Conservation (phyloP, 805 yeast genomes). For the Spathaspora boniae region DNA sequence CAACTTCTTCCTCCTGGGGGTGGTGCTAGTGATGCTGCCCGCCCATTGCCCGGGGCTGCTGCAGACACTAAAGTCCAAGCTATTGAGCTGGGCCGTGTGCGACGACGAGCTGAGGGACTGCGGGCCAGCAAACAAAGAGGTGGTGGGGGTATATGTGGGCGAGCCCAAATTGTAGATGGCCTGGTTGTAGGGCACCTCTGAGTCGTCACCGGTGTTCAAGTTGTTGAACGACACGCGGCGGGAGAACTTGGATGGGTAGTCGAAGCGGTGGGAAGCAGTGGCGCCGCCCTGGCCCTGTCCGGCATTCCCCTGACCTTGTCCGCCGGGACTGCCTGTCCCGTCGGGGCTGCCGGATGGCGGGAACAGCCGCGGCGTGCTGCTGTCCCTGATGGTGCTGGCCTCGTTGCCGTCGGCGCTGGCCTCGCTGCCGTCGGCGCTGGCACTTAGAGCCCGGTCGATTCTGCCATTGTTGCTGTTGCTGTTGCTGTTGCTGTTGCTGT, state of each 20-base stretch:
- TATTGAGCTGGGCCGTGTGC: neutral
- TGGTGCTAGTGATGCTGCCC: constrained; percentile 11
- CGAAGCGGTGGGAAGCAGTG: too few species aligned
- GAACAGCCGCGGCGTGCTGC: too few species aligned
- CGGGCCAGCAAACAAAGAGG: neutral
- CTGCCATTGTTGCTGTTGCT: too few species aligned
- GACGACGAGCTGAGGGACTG: constrained; percentile 4
- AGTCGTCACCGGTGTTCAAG: constrained; percentile 24
- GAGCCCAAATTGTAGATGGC: constrained; percentile 5
- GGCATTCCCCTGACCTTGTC: too few species aligned
- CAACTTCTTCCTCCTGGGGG: constrained; percentile 11
- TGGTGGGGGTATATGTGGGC: constrained; percentile 3
- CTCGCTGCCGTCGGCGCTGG: too few species aligned
- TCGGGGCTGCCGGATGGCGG: too few species aligned
- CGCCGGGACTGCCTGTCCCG: too few species aligned
- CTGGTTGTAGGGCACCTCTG: constrained; percentile 1
- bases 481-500: too few species aligned
- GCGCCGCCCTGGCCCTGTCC: too few species aligned
- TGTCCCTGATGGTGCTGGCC: too few species aligned
- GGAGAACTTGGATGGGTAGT: constrained; percentile 12
- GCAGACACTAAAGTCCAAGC: neutral
- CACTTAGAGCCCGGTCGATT: too few species aligned
- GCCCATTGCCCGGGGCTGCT: constrained; percentile 8
- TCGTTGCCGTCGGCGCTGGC: too few species aligned
- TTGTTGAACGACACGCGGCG: constrained; percentile 46